Percentiles rank a stretch among this genome's conserved stretches.
Conservation (phyloP, 2,329 filamentous ascomycete genomes). For the Bimuria novae-zelandiae region DNA sequence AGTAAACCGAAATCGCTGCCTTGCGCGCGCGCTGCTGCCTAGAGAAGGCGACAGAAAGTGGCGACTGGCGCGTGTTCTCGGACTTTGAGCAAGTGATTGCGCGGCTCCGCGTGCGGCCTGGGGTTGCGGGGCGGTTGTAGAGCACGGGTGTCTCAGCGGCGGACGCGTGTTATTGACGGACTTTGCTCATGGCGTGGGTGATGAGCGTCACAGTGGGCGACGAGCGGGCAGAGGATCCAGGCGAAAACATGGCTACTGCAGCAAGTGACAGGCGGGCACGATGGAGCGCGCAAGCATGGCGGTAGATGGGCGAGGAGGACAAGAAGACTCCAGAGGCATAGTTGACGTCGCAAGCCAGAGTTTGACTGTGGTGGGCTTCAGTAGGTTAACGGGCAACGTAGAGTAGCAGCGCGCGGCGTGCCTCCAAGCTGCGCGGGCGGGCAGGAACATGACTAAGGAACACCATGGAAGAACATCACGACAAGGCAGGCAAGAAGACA, state of each 20-base stretch:
- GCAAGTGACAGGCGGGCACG: slow-evolving; percentile 8
- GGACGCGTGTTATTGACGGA: slow-evolving; percentile 27
- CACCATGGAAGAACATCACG: background rate
- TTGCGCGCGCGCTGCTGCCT: background rate
- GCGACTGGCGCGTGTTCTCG: slow-evolving; percentile 13
- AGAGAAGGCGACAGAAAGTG: no score
- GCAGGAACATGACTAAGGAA: background rate
- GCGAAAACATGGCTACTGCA: slow-evolving; percentile 21
- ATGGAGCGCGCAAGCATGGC: background rate
- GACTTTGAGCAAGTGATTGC: slow-evolving; percentile 16
- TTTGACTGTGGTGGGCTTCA: no score
- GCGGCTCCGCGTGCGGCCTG: slow-evolving; percentile 10
- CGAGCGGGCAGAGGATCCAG: slow-evolving; percentile 15
- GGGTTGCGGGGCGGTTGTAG: slow-evolving; percentile 15
- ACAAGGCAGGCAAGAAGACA: background rate
- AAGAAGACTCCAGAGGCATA: background rate
- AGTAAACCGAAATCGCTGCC: no score
- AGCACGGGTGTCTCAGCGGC: slow-evolving; percentile 12
- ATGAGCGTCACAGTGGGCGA: slow-evolving; percentile 10
- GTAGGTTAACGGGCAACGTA: no score
- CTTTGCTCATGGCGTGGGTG: slow-evolving; percentile 19
- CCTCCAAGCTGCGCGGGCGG: no score
- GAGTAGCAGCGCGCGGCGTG: no score
- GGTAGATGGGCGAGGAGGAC: background rate
- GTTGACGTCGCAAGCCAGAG: no score